phyloP scores from a whole-genome alignment of 306 rosid species.

The Quercus robur region DNA sequence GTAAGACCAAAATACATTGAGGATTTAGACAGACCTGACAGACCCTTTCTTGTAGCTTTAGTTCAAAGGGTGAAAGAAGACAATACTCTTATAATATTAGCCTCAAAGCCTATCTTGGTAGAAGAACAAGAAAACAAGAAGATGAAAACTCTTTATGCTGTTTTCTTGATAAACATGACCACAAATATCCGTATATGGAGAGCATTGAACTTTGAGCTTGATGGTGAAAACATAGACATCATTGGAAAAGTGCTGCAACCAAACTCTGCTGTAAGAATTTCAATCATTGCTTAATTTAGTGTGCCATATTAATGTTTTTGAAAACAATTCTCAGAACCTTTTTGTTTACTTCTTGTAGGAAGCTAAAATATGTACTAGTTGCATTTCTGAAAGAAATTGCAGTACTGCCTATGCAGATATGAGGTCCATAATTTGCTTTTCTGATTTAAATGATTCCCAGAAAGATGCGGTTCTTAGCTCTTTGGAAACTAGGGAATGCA shows the following conservation, averaged over 20 bases:
- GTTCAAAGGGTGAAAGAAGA: not conserved
- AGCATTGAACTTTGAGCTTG: constrained; percentile 6
- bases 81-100: not conserved
- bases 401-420: not conserved
- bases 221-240: constrained; percentile 16
- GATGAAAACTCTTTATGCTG: constrained; percentile 7
- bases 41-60: constrained; percentile 28
- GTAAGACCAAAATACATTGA: constrained; percentile 21
- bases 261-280: constrained; percentile 31
- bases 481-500: constrained; percentile 26
- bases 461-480: constrained; percentile 35
- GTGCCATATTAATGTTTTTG: not conserved
- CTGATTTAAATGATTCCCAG: constrained; percentile 49
- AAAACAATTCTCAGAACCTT: not conserved
- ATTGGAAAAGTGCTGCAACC: constrained; percentile 33
- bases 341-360: constrained; percentile 28
- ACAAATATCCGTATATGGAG: constrained; percentile 33
- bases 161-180: constrained; percentile 22
- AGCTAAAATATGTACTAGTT: constrained; percentile 20
- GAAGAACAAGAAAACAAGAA: not conserved
- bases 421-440: constrained; percentile 9
- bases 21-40: constrained; percentile 34
- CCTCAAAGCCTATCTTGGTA: constrained; percentile 3
- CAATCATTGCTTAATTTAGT: not conserved
- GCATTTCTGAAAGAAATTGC: constrained; percentile 3